Conservation (phyloP, 331 rosid species). For the Cydonia oblonga region DNA sequence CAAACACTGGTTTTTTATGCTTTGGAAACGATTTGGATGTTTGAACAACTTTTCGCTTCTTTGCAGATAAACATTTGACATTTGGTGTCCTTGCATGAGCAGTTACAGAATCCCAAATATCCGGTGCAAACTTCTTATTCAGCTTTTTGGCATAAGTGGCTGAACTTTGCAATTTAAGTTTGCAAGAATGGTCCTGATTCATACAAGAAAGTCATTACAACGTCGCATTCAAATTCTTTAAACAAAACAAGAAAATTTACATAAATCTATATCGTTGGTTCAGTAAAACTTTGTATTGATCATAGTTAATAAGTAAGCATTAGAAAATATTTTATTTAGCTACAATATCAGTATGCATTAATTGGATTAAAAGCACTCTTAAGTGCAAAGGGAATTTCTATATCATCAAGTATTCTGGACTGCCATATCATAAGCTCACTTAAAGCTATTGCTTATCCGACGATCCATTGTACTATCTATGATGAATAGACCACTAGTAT, state of each 20-base stretch:
- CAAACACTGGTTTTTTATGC: constrained; percentile 29
- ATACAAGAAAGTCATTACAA: constrained; percentile 19
- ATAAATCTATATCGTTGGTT: not conserved
- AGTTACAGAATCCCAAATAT: constrained; percentile 22
- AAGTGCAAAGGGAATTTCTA: not conserved
- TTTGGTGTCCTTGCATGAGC: constrained; percentile 36
- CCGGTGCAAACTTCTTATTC: constrained; percentile 29
- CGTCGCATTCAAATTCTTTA: not conserved
- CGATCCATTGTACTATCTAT: not conserved
- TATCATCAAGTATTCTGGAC: not conserved
- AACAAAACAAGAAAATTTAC: not conserved
- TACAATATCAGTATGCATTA: not conserved
- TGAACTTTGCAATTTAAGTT: constrained; percentile 29
- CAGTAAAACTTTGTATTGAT: not conserved
- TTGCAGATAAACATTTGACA: constrained; percentile 27
- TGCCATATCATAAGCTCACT: not conserved
- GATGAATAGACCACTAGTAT: not conserved
- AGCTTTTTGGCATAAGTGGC: constrained; percentile 36
- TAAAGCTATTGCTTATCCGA: not conserved
- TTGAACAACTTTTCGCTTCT: constrained; percentile 28
- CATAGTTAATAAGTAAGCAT: not conserved
- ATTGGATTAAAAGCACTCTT: not conserved
- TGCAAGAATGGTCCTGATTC: constrained; percentile 44
- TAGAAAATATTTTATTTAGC: not conserved
- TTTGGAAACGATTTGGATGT: constrained; percentile 16